Evolutionary conservation across 2,329 filamentous ascomycete genomes (phyloP).

Genomic region (Verticillium klebahnii): DNA sequence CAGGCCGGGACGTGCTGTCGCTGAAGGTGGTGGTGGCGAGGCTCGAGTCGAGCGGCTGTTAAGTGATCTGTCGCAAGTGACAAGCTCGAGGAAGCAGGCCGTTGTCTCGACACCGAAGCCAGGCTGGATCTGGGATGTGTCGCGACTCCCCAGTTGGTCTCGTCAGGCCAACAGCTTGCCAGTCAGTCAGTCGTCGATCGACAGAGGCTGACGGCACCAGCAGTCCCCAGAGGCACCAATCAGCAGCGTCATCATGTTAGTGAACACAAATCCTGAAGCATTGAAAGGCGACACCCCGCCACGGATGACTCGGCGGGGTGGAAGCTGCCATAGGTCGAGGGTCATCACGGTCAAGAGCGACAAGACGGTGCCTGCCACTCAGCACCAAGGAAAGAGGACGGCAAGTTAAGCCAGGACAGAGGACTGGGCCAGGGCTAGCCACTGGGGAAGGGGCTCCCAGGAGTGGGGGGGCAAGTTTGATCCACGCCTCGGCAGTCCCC

Average conservation of each 20-base stretch:
- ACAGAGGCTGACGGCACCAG: background rate
- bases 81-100: background rate
- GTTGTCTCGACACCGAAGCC: background rate
- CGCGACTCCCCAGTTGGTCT: background rate
- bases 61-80: background rate
- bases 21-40: background rate
- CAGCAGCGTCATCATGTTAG: background rate
- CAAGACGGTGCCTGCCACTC: too few species aligned
- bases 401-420: background rate
- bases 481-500: constrained; percentile 6
- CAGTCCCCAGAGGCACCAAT: background rate
- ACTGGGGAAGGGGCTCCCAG: background rate
- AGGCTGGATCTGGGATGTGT: background rate
- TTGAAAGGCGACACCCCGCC: background rate
- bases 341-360: too few species aligned
- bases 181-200: background rate
- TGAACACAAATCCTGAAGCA: background rate
- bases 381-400: too few species aligned
- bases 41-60: background rate
- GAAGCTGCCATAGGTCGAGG: background rate
- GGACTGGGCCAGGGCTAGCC: background rate
- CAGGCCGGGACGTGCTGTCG: background rate
- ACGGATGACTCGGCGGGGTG: background rate
- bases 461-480: constrained; percentile 9
- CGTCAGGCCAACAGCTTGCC: too few species aligned